Evolutionary conservation across 306 rosid species (phyloP).

Genomic region (Rosa multiflora): DNA sequence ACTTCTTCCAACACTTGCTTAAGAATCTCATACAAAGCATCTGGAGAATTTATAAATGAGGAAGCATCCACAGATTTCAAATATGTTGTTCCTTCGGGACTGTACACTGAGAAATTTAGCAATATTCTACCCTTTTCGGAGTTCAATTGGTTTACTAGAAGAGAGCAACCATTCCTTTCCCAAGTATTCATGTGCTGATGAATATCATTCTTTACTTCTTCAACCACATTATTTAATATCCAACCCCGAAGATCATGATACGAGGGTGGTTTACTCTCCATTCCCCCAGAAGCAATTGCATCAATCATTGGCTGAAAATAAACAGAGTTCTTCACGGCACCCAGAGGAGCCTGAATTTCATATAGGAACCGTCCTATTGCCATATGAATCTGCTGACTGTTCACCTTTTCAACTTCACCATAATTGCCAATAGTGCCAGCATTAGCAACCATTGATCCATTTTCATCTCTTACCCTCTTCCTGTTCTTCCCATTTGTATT

Average conservation of each 20-base stretch:
- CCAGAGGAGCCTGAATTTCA: conserved; percentile 68
- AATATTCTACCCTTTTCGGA: conserved; percentile 46
- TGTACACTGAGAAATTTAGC: conserved; percentile 45
- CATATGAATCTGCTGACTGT: conserved; percentile 44
- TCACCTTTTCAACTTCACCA: conserved; percentile 6
- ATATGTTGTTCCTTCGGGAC: conserved; percentile 53
- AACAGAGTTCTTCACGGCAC: conserved; percentile 60
- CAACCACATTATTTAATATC: conserved; percentile 55
- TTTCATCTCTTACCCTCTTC: conserved; percentile 19
- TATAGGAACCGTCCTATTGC: conserved; percentile 76
- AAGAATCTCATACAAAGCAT: conserved; percentile 43
- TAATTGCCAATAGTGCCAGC: conserved; percentile 11
- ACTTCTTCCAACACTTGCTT: conserved; percentile 67
- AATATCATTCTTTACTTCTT: conserved; percentile 55
- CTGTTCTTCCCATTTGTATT: background rate
- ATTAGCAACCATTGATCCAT: conserved; percentile 9
- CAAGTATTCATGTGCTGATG: conserved; percentile 49
- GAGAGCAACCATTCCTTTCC: conserved; percentile 62
- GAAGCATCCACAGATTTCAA: conserved; percentile 62
- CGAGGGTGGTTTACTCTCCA: conserved; percentile 41
- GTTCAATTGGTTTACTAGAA: conserved; percentile 59
- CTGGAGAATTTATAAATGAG: conserved; percentile 32
- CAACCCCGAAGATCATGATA: conserved; percentile 68
- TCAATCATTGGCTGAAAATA: conserved; percentile 74
- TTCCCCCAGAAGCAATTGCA: conserved; percentile 51